Evolutionary conservation across 225 moss, liverwort and hornwort genomes (phyloP).

Genomic region (Pseudoscleropodium purum): DNA sequence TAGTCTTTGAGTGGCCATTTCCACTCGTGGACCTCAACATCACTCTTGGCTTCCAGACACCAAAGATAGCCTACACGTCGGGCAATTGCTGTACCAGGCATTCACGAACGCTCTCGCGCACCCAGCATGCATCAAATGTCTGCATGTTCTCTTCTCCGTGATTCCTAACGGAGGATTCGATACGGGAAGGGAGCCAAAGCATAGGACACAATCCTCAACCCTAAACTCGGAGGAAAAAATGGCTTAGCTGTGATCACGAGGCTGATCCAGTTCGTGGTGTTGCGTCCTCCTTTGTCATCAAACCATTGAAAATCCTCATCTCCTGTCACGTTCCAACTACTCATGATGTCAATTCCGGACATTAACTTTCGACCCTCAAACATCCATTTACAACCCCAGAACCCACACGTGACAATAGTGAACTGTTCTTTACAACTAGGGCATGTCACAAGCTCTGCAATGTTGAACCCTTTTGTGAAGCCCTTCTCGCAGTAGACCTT

Average conservation of each 20-base stretch:
- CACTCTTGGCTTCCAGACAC: neutral
- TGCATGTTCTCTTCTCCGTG: neutral
- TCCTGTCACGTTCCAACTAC: neutral
- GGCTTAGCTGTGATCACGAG: neutral
- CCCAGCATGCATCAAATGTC: neutral
- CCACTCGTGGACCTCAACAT: neutral
- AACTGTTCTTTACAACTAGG: neutral
- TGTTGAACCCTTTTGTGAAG: neutral
- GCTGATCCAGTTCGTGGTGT: neutral
- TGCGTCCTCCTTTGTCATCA: neutral
- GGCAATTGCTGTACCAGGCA: neutral
- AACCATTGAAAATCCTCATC: fast-evolving
- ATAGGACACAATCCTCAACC: neutral
- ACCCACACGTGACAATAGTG: neutral
- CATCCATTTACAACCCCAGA: neutral
- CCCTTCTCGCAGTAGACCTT: fast-evolving
- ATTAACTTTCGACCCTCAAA: neutral
- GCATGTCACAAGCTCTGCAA: neutral
- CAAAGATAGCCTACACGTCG: neutral
- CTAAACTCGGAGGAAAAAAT: neutral
- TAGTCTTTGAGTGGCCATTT: neutral
- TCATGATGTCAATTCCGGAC: neutral
- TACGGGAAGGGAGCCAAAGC: neutral
- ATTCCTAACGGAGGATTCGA: neutral
- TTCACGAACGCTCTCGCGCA: neutral